These are phyloP conservation scores for Entomortierella parvispora DNA, from an alignment of 192 early-diverging fungal species.

Conservation along the genomic window DNA sequence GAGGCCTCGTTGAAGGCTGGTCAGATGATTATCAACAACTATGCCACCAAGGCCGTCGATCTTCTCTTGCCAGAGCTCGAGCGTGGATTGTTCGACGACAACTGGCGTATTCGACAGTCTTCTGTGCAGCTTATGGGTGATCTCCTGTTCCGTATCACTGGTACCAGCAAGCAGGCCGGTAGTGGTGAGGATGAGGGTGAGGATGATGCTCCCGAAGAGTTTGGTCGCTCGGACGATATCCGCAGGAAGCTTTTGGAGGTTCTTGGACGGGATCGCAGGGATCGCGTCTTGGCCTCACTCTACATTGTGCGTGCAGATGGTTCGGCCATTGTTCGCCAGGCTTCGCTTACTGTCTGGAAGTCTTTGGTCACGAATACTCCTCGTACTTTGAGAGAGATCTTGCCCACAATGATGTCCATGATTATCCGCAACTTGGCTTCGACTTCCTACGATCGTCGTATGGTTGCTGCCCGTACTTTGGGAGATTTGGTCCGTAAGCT, in stretches of 20 bases:
- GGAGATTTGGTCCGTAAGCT: conserved; percentile 95
- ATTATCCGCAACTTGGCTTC: conserved; percentile 84
- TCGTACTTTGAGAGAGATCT: conserved; percentile 94
- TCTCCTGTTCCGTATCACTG: conserved; percentile 91
- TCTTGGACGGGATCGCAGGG: conserved; percentile 87
- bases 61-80: conserved; percentile 92
- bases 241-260: conserved; percentile 78
- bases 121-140: conserved; percentile 96
- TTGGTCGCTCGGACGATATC: conserved; percentile 67
- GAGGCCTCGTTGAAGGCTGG: conserved; percentile 93
- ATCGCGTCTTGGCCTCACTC: conserved; percentile 86
- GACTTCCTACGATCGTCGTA: conserved; percentile 80
- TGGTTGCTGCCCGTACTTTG: conserved; percentile 89
- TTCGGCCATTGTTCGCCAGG: conserved; percentile 86
- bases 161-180: conserved; percentile 66
- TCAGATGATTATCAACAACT: conserved; percentile 92
- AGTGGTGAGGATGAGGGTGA: conserved; percentile 62
- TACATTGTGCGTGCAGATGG: conserved; percentile 93
- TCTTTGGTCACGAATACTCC: conserved; percentile 95
- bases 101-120: conserved; percentile 96
- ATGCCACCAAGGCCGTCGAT: conserved; percentile 87
- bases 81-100: conserved; percentile 86
- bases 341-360: conserved; percentile 95
- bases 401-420: conserved; percentile 91
- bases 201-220: conserved; percentile 68